Evolutionary conservation across 345 rosid species (phyloP).

Genomic region (Eutrema yunnanense): DNA sequence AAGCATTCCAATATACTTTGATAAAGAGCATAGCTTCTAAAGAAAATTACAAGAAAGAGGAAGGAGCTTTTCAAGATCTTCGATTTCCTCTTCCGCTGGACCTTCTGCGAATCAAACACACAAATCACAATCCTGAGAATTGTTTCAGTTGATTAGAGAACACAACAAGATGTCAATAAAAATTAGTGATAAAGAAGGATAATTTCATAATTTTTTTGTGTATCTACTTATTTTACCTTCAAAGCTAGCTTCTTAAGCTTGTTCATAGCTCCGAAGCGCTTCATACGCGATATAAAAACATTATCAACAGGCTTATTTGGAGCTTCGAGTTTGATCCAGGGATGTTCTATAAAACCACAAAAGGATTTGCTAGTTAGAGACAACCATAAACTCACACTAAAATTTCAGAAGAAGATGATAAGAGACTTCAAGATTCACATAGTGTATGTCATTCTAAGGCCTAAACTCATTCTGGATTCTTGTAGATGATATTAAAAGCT

Average conservation of each 20-base stretch:
- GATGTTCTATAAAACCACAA: conserved; percentile 49
- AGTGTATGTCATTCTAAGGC: not conserved
- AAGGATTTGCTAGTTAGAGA: conserved; percentile 10
- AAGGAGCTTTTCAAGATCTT: too few species aligned
- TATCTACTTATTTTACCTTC: conserved; percentile 39
- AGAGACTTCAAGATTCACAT: not conserved
- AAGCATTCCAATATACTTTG: too few species aligned
- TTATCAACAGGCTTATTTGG: conserved; percentile 64
- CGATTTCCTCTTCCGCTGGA: conserved; percentile 60
- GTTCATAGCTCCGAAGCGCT: conserved; percentile 83
- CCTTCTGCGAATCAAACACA: conserved; percentile 37
- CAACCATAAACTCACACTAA: not conserved
- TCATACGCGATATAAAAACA: conserved; percentile 75
- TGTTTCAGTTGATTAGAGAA: not conserved
- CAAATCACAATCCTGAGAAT: not conserved
- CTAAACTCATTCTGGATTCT: not conserved
- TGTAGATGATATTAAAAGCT: not conserved
- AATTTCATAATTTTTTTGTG: too few species aligned
- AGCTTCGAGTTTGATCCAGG: conserved; percentile 73
- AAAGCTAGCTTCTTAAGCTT: conserved; percentile 76
- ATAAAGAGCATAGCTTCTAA: not conserved
- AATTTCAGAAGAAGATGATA: not conserved
- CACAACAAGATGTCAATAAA: not conserved
- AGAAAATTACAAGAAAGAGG: too few species aligned
- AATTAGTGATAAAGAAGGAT: too few species aligned